These are phyloP conservation scores for Ogataea nonfermentans DNA, from an alignment of 805 yeast genomes.

Conservation along the genomic window DNA sequence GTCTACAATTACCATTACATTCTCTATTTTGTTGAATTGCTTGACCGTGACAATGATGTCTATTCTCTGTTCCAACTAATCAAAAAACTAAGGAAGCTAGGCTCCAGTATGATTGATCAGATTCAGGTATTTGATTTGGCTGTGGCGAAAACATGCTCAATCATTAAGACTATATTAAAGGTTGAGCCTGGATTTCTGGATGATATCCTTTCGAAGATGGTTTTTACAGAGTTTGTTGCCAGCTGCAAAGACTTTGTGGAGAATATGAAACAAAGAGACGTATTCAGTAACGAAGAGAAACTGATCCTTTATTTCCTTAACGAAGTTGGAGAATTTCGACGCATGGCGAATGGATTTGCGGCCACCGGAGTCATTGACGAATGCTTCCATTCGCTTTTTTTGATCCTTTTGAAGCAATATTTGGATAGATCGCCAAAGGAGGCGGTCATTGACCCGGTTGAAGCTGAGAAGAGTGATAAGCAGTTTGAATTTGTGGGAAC, in stretches of 20 bases:
- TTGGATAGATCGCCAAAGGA: constrained; percentile 8
- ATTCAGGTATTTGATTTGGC: constrained; percentile 65
- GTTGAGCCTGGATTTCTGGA: constrained; percentile 53
- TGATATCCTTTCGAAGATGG: constrained; percentile 42
- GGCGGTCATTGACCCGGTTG: not conserved
- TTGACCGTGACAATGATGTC: constrained; percentile 54
- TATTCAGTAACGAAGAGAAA: constrained; percentile 38
- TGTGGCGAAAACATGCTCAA: constrained; percentile 49
- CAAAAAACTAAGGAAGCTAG: constrained; percentile 73
- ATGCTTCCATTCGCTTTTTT: constrained; percentile 58
- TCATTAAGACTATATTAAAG: constrained; percentile 44
- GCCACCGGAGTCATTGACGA: constrained; percentile 77
- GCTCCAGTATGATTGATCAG: constrained; percentile 70
- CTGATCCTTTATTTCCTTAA: constrained; percentile 43
- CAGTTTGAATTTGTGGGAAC: constrained; percentile 11
- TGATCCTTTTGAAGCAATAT: constrained; percentile 43
- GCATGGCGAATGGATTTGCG: constrained; percentile 78
- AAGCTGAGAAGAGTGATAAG: constrained; percentile 2
- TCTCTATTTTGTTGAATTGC: constrained; percentile 55
- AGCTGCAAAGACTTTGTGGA: constrained; percentile 36
- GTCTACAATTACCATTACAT: constrained; percentile 72
- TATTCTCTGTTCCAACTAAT: constrained; percentile 57
- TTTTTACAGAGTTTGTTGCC: constrained; percentile 42
- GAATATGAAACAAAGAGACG: constrained; percentile 26
- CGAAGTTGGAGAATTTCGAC: constrained; percentile 58